These are phyloP conservation scores for Phytophthora podocarpi DNA, from an alignment of 352 stramenopile species.

Conservation along the genomic window DNA sequence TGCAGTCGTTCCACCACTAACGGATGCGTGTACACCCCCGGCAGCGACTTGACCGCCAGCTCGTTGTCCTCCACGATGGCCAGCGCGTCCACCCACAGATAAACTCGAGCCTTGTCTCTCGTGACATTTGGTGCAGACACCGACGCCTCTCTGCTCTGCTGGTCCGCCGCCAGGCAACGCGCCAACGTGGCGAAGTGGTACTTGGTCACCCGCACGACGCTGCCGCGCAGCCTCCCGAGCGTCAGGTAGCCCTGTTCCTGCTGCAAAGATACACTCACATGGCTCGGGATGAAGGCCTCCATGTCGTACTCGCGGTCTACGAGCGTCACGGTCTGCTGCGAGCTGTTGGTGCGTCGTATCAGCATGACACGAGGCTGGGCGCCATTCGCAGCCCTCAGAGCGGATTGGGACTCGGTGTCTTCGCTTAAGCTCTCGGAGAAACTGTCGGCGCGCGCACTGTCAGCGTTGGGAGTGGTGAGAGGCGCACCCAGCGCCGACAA, in stretches of 20 bases:
- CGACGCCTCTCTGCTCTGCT: constrained; percentile 17
- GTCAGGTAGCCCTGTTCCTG: constrained; percentile 36
- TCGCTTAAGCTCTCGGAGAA: constrained; percentile 52
- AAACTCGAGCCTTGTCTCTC: constrained; percentile 30
- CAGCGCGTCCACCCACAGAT: constrained; percentile 52
- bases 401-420: constrained; percentile 58
- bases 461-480: not conserved
- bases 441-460: constrained; percentile 23
- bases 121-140: constrained; percentile 19
- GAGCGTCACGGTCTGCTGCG: constrained; percentile 46
- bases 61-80: constrained; percentile 57
- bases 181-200: constrained; percentile 63
- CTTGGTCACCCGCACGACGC: constrained; percentile 56
- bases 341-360: constrained; percentile 48
- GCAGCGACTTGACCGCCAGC: constrained; percentile 45
- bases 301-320: constrained; percentile 55
- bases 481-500: constrained; percentile 48
- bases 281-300: constrained; percentile 52
- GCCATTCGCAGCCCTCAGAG: not conserved
- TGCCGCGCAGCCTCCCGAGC: constrained; percentile 51
- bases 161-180: constrained; percentile 34
- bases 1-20: constrained; percentile 36
- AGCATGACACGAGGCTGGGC: constrained; percentile 55
- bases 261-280: constrained; percentile 25
- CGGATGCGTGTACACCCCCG: constrained; percentile 36